Conservation (phyloP, 2,329 filamentous ascomycete species). For the Ceratocystis variospora region DNA sequence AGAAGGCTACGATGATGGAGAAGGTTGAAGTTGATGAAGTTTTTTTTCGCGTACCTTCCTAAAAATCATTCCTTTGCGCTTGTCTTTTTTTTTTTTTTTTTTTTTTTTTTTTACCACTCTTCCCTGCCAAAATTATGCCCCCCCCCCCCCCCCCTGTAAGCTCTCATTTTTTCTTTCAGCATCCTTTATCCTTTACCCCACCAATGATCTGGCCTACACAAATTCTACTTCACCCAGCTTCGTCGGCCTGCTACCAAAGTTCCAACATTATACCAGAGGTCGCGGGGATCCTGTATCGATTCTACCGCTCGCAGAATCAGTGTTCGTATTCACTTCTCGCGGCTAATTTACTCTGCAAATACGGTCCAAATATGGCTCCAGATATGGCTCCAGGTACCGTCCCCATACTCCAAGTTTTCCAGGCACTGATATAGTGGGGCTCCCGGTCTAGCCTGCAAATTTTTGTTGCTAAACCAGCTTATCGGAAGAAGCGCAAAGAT, state of each 20-base stretch:
- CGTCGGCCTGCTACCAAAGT: no score
- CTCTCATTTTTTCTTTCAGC: not conserved
- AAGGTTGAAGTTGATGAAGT: not conserved
- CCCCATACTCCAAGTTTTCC: not conserved
- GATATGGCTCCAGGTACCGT: no score
- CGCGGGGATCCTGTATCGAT: no score
- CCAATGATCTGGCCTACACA: not conserved
- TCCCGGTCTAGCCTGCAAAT: not conserved
- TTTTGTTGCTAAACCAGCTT: not conserved
- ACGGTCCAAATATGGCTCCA: no score
- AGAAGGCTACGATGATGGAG: not conserved
- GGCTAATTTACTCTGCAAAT: not conserved
- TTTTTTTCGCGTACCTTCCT: not conserved
- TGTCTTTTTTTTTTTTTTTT: slow-evolving; percentile 1
- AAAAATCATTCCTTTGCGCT: not conserved
- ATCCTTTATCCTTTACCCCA: not conserved
- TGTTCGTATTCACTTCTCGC: not conserved
- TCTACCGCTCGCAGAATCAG: no score
- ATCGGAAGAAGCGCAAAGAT: not conserved
- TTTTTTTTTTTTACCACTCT: no score
- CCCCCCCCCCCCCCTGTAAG: not conserved
- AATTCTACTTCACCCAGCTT: no score
- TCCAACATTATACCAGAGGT: no score
- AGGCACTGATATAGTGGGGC: not conserved
- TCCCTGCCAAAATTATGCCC: no score